Base-by-base conservation (phyloP, 2,329 filamentous ascomycete genomes). In the Aspergillus fijiensis region DNA sequence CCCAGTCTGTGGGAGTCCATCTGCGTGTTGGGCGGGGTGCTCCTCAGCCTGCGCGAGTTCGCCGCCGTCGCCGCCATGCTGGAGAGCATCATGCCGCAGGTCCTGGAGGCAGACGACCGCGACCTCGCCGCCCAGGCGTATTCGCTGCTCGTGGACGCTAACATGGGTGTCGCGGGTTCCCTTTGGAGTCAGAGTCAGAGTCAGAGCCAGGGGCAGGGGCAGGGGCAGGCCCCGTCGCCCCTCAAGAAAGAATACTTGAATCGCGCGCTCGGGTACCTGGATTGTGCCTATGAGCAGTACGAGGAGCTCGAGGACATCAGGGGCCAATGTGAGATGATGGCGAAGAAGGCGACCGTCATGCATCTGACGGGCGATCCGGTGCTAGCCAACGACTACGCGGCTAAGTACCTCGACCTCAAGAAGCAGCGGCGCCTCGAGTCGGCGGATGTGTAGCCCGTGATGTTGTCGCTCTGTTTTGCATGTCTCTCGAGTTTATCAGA, bases 291-390 rank as follows among this genome's bases (percentile, higher is more conserved):
- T 65, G 78, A 76, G 57, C 84, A 87, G 63, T 96, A 85, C 72
- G 84, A 86, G 48, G 82, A 80, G 51, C 79, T 91, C 14, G 87
- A 90, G 70, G 90, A 90, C 71, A 77, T 87, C 14, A 77, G 80
- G n/a, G 87, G 86, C 57, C 88, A 91, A 76, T 88, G 90, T 69
- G 89, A 92, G 74, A 87, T 90, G 80, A 84, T 93, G 78, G 88
- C 89, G 21, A 95, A 95, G 80, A 93, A 91, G 76, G 89, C 90
- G 3, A 87, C 87, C 54, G 84, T 96, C 54, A 89, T 91, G 80
- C 87, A 88, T 73, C 78, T 89, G 51, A 81, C 85, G 7, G 90
- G 88, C 0, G 89, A 92, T 66, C 74, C 81, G 65, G 80, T 80
- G 19, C 68, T 87, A 63, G 86, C 88, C 1, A 88, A 89, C 66